A percentile compares a stretch with the other conserved stretches of the same genome.
phyloP scores from a whole-genome alignment of 805 yeast species.

The Nakazawaea ernobii region DNA sequence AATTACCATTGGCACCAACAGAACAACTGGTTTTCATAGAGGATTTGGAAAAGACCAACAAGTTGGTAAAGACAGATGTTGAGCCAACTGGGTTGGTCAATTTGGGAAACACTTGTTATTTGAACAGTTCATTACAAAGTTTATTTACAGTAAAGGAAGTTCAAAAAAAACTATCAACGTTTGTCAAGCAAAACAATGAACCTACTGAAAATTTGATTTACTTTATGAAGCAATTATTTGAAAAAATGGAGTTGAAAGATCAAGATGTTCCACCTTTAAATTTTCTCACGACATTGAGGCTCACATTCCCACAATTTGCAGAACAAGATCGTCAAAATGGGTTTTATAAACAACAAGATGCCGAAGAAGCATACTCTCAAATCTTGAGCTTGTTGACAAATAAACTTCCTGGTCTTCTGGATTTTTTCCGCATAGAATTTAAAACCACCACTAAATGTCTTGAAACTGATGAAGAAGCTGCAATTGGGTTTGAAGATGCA shows the following conservation, averaged over 20 bases:
- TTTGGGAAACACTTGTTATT: constrained; percentile 74
- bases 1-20: constrained; percentile 43
- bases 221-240: constrained; percentile 37
- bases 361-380: constrained; percentile 92
- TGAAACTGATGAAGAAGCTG: constrained; percentile 44
- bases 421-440: constrained; percentile 60
- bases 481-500: constrained; percentile 47
- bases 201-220: constrained; percentile 21
- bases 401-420: constrained; percentile 46
- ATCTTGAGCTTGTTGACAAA: constrained; percentile 48
- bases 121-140: constrained; percentile 65
- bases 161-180: constrained; percentile 23
- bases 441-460: constrained; percentile 59
- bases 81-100: constrained; percentile 66
- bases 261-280: constrained; percentile 57
- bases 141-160: constrained; percentile 41
- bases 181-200: constrained; percentile 11
- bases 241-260: constrained; percentile 38
- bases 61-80: constrained; percentile 27
- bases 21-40: constrained; percentile 58
- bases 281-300: constrained; percentile 61
- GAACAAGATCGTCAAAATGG: constrained; percentile 67
- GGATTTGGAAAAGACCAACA: constrained; percentile 50
- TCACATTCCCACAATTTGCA: constrained; percentile 80
- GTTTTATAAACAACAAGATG: constrained; percentile 89